Base-by-base conservation (phyloP, 768 basidiomycete genomes). In the Mycena latifolia region DNA sequence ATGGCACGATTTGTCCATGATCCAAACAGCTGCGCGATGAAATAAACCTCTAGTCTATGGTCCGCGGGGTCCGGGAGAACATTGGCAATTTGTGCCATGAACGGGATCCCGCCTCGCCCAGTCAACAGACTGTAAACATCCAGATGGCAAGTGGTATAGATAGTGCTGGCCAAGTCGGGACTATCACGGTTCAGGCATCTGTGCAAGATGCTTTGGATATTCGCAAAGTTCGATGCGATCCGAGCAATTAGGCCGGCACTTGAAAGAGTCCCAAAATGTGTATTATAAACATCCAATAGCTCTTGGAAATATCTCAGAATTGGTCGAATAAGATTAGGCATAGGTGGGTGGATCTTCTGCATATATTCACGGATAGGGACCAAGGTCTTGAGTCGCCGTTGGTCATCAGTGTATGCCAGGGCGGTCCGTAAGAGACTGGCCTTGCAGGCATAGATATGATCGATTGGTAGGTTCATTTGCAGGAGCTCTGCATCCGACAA, bases 401-500 rank as follows among this genome's bases (percentile, higher is more conserved):
- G n/a, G n/a, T n/a, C n/a, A n/a, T n/a, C n/a, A n/a, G n/a, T n/a
- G n/a, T n/a, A n/a, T n/a, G n/a, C n/a, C n/a, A n/a, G 9, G 25
- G 62, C 56, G 5, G 37, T 39, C 4, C 55, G 45, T 6, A 63
- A 43, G 2, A 48, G n/a, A n/a, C n/a, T 55, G 2, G 62, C 47
- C 35, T 63, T 63, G 46, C 45, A 46, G 14, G 18, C 22, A 2
- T 48, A 22, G 33, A 63, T 39, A 29, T 48, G n/a, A 1, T 39
- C 27, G 14, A 63, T 63, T 4, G 31, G 29, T 24, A 56, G 33
- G 2, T 55, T n/a, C 31, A 9, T 46, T 31, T 63, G 62, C 22
- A 48, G 45, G 8, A 63, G 54, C 22, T 63, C 55, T 22, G 17
- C 46, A 20, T 63, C 62, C 2, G 62, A 43, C 6, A 63, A 17